These are phyloP conservation scores for Gamarada debralockiae DNA, from an alignment of 495 filamentous ascomycete species.

Conservation along the genomic window DNA sequence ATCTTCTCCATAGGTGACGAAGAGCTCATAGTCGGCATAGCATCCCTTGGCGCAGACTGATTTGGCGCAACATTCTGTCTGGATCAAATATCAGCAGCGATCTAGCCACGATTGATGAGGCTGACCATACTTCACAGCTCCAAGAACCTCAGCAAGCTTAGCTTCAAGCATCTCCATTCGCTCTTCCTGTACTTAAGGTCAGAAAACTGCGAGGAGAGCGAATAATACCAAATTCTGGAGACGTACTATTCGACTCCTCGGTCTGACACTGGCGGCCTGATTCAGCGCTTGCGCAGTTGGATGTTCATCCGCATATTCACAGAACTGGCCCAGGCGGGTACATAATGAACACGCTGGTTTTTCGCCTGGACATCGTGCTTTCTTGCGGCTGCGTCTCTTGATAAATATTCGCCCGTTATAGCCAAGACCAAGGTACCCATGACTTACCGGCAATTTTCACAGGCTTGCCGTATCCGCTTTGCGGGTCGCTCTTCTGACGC, in stretches of 20 bases:
- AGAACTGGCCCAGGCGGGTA: conserved; percentile 37
- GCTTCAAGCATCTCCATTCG: conserved; percentile 36
- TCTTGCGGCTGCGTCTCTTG: conserved; percentile 36
- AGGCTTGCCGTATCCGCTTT: conserved; percentile 43
- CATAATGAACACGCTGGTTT: conserved; percentile 45
- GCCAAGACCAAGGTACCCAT: not conserved
- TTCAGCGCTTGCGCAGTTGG: not conserved
- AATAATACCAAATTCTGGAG: no score
- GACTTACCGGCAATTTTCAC: conserved; percentile 42
- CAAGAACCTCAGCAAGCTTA: conserved; percentile 34
- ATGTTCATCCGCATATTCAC: conserved; percentile 37
- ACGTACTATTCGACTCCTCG: not conserved
- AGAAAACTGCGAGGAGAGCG: not conserved
- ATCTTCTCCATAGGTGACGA: conserved; percentile 1
- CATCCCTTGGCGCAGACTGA: not conserved
- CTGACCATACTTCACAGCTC: conserved; percentile 10
- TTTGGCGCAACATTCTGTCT: not conserved
- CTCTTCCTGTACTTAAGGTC: conserved; percentile 32
- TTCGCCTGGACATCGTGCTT: conserved; percentile 45
- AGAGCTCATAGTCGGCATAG: not conserved
- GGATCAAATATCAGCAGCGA: not conserved
- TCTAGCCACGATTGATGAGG: not conserved
- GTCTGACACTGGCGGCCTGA: not conserved
- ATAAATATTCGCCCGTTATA: conserved; percentile 10
- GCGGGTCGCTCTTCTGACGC: conserved; percentile 30